phyloP scores from a whole-genome alignment of 78 protist species.

The Dictyostelium citrinum region DNA sequence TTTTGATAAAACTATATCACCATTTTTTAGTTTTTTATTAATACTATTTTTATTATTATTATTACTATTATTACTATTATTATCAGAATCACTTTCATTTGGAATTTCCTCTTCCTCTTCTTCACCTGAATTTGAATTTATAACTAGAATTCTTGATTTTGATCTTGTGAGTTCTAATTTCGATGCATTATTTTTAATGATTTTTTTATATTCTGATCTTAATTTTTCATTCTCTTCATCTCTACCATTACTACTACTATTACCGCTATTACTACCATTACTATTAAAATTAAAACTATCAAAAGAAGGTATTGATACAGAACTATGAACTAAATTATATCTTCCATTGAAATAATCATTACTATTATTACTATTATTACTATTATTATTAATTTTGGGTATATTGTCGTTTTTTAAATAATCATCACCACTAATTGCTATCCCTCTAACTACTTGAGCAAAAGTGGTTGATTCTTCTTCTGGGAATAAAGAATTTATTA shows the following conservation, averaged over 20 bases:
- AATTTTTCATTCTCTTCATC: neutral
- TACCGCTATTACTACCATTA: neutral
- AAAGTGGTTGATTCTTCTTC: neutral
- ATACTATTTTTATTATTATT: neutral
- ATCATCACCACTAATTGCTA: neutral
- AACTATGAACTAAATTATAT: slow-evolving; percentile 8
- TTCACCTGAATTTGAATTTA: neutral
- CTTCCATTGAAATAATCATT: neutral
- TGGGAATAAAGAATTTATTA: neutral
- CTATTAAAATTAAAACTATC: neutral
- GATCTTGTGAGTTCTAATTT: neutral
- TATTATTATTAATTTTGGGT: neutral
- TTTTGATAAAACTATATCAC: neutral
- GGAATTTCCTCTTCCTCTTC: neutral
- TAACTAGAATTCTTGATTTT: neutral
- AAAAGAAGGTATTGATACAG: neutral
- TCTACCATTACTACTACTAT: neutral
- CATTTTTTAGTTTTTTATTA: neutral
- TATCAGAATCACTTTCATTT: neutral
- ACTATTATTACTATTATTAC: neutral
- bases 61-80: neutral
- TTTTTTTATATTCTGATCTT: neutral
- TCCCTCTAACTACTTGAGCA: neutral
- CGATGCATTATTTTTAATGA: neutral
- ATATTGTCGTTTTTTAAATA: neutral